Percentiles rank a stretch among this genome's conserved stretches.
Conservation (phyloP, 371 early-diverging fungal species). For the Rhizopus microsporus region DNA sequence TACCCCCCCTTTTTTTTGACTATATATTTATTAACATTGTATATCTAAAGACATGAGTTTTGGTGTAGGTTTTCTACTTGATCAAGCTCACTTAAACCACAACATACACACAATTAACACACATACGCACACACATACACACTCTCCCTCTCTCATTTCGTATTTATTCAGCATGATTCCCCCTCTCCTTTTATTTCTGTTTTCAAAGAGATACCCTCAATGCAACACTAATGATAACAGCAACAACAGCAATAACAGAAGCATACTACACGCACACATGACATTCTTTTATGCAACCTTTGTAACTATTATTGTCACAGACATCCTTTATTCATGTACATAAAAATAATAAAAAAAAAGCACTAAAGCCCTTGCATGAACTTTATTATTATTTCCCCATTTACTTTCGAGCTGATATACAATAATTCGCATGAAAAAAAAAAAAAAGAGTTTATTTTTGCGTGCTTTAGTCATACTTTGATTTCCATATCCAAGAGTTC, state of each 20-base stretch:
- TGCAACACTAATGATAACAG: no score
- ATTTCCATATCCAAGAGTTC: slow-evolving; percentile 77
- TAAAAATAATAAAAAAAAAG: slow-evolving; percentile 5
- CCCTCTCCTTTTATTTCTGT: background rate
- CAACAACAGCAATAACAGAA: no score
- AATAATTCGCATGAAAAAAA: background rate
- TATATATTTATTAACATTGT: background rate
- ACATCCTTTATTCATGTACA: background rate
- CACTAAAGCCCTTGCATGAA: background rate
- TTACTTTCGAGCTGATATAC: background rate
- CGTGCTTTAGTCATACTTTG: slow-evolving; percentile 37
- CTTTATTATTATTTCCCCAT: background rate
- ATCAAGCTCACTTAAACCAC: background rate
- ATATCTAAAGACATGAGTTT: slow-evolving; percentile 12
- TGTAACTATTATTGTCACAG: background rate
- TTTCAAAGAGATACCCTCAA: background rate
- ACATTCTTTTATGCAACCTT: no score
- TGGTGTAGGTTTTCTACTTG: slow-evolving; percentile 8
- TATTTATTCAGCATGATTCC: background rate
- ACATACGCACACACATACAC: no score
- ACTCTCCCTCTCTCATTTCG: background rate
- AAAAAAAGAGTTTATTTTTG: background rate
- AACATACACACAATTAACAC: no score
- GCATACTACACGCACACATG: no score
- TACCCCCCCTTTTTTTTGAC: background rate